Percentiles rank a stretch among this genome's conserved stretches.
These are phyloP conservation scores for Metschnikowia borealis DNA, from an alignment of 805 yeast genomes.

Conservation along the genomic window DNA sequence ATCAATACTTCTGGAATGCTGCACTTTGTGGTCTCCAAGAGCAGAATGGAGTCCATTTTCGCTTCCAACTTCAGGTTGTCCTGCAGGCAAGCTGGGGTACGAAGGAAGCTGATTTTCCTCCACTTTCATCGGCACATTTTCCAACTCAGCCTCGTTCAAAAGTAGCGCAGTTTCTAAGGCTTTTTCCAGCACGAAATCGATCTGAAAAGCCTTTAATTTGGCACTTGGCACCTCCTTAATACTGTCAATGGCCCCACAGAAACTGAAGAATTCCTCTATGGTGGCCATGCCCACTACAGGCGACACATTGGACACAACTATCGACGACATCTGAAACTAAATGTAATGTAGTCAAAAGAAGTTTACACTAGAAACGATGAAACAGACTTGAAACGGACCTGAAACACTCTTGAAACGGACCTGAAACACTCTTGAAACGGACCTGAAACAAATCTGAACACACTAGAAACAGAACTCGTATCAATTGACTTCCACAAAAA, in stretches of 20 bases:
- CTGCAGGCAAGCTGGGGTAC: slow-evolving; percentile 7
- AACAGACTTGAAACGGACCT: too few relatives aligned
- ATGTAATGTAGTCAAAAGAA: not conserved
- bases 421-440: too few relatives aligned
- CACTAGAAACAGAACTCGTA: too few relatives aligned
- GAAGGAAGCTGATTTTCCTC: slow-evolving; percentile 17
- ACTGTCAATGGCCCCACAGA: slow-evolving; percentile 56
- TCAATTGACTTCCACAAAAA: too few relatives aligned
- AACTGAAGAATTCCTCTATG: slow-evolving; percentile 63
- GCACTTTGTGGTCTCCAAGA: slow-evolving; percentile 21
- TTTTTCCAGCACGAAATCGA: slow-evolving; percentile 51
- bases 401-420: too few relatives aligned
- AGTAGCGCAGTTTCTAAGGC: slow-evolving; percentile 71
- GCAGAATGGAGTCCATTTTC: too few relatives aligned
- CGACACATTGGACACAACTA: slow-evolving; percentile 58
- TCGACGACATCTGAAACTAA: slow-evolving; percentile 29
- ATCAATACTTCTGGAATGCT: not conserved
- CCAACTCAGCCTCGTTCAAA: slow-evolving; percentile 70
- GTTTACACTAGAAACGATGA: too few relatives aligned
- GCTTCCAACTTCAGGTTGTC: too few relatives aligned
- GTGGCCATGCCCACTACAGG: slow-evolving; percentile 45
- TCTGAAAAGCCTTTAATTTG: slow-evolving; percentile 40
- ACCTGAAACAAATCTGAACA: too few relatives aligned
- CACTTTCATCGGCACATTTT: slow-evolving; percentile 52
- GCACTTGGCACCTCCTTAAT: slow-evolving; percentile 27